A percentile compares a stretch with the other conserved stretches of the same genome.
phyloP scores from a whole-genome alignment of 768 basidiomycete genomes.

The Termitomyces sp. region DNA sequence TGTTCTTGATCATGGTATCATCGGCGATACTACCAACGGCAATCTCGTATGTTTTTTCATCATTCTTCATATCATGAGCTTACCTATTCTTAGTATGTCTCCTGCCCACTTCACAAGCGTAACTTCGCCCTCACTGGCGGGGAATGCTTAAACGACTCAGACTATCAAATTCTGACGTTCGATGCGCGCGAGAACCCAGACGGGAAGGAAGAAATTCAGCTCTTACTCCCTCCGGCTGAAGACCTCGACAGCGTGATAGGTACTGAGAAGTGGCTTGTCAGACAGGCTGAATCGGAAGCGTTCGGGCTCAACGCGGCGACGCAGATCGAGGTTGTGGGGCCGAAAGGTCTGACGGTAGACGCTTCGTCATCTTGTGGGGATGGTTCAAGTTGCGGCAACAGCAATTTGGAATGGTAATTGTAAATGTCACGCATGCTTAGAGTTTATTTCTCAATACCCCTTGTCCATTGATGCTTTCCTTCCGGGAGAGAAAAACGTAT shows the following conservation, averaged over 20 bases:
- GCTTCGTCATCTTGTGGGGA: neutral
- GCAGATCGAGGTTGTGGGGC: slow-evolving; percentile 25
- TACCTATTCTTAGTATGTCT: slow-evolving; percentile 4
- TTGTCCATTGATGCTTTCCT: neutral
- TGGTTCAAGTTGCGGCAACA: neutral
- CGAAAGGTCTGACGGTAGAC: neutral
- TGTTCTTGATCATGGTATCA: slow-evolving; percentile 63
- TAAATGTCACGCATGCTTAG: neutral
- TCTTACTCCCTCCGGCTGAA: slow-evolving; percentile 47
- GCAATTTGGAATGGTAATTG: slow-evolving; percentile 5
- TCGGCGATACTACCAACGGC: slow-evolving; percentile 58
- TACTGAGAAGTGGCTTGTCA: slow-evolving; percentile 59
- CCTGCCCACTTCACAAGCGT: slow-evolving; percentile 60
- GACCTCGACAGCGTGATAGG: slow-evolving; percentile 59
- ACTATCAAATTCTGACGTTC: slow-evolving; percentile 58
- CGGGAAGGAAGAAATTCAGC: slow-evolving; percentile 28
- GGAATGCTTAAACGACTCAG: slow-evolving; percentile 50
- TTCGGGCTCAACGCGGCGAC: slow-evolving; percentile 21
- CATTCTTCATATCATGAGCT: slow-evolving; percentile 16
- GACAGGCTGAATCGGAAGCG: slow-evolving; percentile 41
- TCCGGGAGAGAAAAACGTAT: neutral
- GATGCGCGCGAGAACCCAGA: slow-evolving; percentile 41
- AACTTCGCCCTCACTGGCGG: slow-evolving; percentile 56
- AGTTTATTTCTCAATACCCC: neutral
- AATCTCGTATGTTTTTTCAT: slow-evolving; percentile 22